Conservation (phyloP, 495 filamentous ascomycete species). For the Xylaria bambusicola region DNA sequence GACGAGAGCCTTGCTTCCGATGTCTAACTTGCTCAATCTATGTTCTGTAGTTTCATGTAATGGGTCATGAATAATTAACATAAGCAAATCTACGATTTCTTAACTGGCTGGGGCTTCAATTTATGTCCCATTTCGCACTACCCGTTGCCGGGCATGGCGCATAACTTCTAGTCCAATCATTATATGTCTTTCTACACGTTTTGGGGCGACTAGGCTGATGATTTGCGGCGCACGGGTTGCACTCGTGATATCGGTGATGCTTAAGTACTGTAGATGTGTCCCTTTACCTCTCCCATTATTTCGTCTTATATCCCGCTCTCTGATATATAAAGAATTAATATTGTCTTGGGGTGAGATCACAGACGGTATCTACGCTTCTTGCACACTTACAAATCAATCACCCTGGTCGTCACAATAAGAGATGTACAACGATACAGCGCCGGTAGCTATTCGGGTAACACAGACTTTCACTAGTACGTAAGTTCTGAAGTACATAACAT, state of each 20-base stretch:
- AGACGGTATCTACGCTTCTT: no score
- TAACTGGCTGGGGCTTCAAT: background rate
- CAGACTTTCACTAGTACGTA: slow-evolving; percentile 49
- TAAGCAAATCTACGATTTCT: no score
- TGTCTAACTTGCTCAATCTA: slow-evolving; percentile 43
- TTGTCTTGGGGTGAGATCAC: no score
- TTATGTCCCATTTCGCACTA: slow-evolving; percentile 40
- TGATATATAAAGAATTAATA: no score
- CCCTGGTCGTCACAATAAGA: slow-evolving; percentile 23
- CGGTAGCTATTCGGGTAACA: slow-evolving; percentile 56
- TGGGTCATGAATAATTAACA: slow-evolving; percentile 49
- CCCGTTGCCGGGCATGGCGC: slow-evolving; percentile 48
- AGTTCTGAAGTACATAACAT: slow-evolving; percentile 46
- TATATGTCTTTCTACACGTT: slow-evolving; percentile 56
- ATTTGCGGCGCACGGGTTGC: slow-evolving; percentile 44
- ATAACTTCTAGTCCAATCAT: slow-evolving; percentile 53
- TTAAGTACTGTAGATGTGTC: no score
- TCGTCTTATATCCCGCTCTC: no score
- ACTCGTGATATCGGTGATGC: slow-evolving; percentile 35
- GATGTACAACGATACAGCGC: slow-evolving; percentile 37
- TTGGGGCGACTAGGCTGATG: slow-evolving; percentile 50
- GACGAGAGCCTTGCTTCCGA: slow-evolving; percentile 32
- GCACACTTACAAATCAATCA: background rate
- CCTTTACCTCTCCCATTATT: no score
- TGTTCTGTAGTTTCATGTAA: slow-evolving; percentile 44